These are phyloP conservation scores for Thraustotheca clavata DNA, from an alignment of 352 stramenopile genomes.

Conservation along the genomic window DNA sequence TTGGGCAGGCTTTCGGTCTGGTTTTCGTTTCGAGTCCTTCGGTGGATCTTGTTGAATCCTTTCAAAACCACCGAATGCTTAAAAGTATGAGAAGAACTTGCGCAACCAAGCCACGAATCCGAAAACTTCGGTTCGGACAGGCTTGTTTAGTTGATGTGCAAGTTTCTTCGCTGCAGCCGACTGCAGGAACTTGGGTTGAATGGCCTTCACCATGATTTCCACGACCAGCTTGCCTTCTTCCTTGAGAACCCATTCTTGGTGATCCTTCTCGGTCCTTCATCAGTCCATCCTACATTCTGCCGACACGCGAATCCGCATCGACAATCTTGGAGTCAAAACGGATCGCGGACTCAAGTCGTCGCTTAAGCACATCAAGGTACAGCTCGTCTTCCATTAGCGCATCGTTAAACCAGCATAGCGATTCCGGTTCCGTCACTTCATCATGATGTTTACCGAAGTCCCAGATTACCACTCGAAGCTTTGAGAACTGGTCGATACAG, in stretches of 20 bases:
- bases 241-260: conserved; percentile 17
- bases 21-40: background rate
- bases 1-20: background rate
- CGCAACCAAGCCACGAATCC: conserved; percentile 8
- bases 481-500: conserved; percentile 9
- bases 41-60: background rate
- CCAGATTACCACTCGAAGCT: background rate
- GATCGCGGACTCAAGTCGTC: background rate
- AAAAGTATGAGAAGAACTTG: background rate
- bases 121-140: conserved; percentile 12
- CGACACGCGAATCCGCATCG: conserved; percentile 7
- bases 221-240: conserved; percentile 20
- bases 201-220: conserved; percentile 9
- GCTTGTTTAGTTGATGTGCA: conserved; percentile 7
- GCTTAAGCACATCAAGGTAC: conserved; percentile 9
- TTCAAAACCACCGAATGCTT: conserved; percentile 5
- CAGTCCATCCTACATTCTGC: conserved; percentile 11
- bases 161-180: background rate
- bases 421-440: conserved; percentile 7
- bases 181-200: conserved; percentile 2
- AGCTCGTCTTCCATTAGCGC: conserved; percentile 3
- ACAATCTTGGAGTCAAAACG: conserved; percentile 18
- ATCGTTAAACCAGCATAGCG: conserved; percentile 6
- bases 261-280: conserved; percentile 1
- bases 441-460: conserved; percentile 10